Percentiles rank a stretch among this genome's conserved stretches.
Conservation (phyloP, 108 stramenopile species). For the Mediolabrus comicus region DNA sequence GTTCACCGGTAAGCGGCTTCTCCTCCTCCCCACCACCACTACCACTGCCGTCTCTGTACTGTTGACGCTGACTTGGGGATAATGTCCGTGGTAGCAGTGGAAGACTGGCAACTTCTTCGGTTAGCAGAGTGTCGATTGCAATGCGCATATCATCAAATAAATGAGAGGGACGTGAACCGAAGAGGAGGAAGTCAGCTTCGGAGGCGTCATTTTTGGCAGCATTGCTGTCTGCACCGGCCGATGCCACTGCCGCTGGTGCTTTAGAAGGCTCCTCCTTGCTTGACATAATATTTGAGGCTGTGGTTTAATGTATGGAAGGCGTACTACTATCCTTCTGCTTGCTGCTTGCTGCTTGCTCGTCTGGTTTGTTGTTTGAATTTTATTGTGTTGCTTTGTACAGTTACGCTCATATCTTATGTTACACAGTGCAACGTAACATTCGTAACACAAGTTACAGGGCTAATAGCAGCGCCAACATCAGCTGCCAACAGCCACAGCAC, state of each 20-base stretch:
- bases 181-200: constrained; percentile 44
- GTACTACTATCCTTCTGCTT: too few relatives aligned
- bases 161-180: constrained; percentile 45
- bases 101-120: constrained; percentile 48
- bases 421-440: too few relatives aligned
- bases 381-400: too few relatives aligned
- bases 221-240: too few relatives aligned
- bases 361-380: too few relatives aligned
- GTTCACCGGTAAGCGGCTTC: constrained; percentile 28
- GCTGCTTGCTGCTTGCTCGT: too few relatives aligned
- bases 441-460: too few relatives aligned
- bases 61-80: not conserved
- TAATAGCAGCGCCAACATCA: too few relatives aligned
- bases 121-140: constrained; percentile 30
- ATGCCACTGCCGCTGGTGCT: not conserved
- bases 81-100: constrained; percentile 41
- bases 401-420: too few relatives aligned
- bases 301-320: too few relatives aligned
- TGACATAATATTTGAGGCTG: not conserved
- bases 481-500: too few relatives aligned
- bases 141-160: constrained; percentile 52
- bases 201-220: not conserved
- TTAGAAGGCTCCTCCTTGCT: not conserved
- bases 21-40: not conserved
- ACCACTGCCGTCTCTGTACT: not conserved